Conservation (phyloP, 208 protist species). For the Angomonas ambiguus region DNA sequence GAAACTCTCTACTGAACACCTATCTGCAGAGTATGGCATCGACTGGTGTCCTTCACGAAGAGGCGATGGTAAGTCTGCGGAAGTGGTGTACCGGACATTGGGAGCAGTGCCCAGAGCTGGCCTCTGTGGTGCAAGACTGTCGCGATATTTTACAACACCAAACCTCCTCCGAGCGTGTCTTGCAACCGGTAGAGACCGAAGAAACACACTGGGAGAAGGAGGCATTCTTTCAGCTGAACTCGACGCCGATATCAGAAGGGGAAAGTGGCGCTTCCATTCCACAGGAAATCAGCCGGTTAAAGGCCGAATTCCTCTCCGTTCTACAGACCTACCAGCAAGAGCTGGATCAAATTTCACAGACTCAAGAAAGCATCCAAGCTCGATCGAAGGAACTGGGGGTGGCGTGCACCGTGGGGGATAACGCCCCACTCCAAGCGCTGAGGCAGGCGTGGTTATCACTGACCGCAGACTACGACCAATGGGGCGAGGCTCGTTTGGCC, state of each 20-base stretch:
- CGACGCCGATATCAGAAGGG: too few species aligned
- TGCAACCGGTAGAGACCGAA: too few species aligned
- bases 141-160: constrained; percentile 4
- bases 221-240: neutral
- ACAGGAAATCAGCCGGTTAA: neutral
- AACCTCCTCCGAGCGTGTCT: neutral
- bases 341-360: neutral
- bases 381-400: neutral
- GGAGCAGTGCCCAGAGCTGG: constrained; percentile 33
- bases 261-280: neutral
- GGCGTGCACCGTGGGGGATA: neutral
- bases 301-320: neutral
- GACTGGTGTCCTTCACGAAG: constrained; percentile 10
- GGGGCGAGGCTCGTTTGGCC: neutral
- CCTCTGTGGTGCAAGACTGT: constrained; percentile 11
- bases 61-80: constrained; percentile 15
- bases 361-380: neutral
- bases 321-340: neutral
- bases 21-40: neutral
- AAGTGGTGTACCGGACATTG: constrained; percentile 34
- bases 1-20: neutral
- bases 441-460: neutral
- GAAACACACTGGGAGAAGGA: neutral
- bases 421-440: neutral
- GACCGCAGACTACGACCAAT: neutral